Evolutionary conservation across 148 eudicot species (phyloP).

Genomic region (Fagopyrum esculentum): DNA sequence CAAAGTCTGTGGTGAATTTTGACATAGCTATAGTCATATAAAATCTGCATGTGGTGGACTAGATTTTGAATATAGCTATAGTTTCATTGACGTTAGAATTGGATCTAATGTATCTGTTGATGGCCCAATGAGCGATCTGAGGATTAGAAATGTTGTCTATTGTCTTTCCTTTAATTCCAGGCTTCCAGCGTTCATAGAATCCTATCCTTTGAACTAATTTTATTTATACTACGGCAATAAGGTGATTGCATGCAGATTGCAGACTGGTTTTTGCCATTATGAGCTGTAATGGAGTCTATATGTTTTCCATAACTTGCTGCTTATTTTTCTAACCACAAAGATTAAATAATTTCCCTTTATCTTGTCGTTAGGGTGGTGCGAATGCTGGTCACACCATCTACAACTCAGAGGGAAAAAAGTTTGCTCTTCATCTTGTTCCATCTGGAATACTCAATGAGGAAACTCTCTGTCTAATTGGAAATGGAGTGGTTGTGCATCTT

Average conservation of each 20-base stretch:
- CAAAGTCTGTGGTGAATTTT: too few relatives aligned
- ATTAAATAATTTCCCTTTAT: background rate
- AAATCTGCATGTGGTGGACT: too few relatives aligned
- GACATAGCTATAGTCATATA: too few relatives aligned
- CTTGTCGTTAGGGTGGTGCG: slow-evolving; percentile 72
- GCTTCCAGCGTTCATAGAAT: background rate
- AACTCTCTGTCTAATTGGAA: slow-evolving; percentile 84
- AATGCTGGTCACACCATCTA: slow-evolving; percentile 98
- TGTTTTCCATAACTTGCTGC: too few relatives aligned
- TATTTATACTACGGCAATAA: too few relatives aligned
- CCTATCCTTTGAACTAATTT: background rate
- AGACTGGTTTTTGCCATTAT: background rate
- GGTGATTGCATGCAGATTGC: too few relatives aligned
- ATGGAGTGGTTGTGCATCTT: slow-evolving; percentile 90
- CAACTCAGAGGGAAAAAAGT: slow-evolving; percentile 89
- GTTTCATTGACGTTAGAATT: too few relatives aligned
- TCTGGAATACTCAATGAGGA: slow-evolving; percentile 92
- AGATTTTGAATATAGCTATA: too few relatives aligned
- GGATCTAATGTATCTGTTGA: too few relatives aligned
- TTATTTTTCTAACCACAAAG: background rate
- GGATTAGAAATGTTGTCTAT: too few relatives aligned
- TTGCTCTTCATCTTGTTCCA: slow-evolving; percentile 93
- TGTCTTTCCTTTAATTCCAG: too few relatives aligned
- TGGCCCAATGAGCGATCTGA: too few relatives aligned
- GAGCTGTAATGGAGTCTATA: background rate